These are phyloP conservation scores for Pelargonium australe DNA, from an alignment of 441 rosid genomes.

Conservation along the genomic window DNA sequence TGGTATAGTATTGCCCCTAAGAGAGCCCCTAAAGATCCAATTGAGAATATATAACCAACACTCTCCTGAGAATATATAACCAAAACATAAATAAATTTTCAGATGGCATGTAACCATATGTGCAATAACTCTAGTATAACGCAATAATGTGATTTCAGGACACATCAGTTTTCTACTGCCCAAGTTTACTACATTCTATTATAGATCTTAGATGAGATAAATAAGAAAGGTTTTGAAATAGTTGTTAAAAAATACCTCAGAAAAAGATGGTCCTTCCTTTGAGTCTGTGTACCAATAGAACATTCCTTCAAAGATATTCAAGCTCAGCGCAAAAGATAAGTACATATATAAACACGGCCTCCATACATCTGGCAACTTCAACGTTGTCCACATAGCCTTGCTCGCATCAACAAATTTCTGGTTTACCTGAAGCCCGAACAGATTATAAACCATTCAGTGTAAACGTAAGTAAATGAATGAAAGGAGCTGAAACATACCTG, in stretches of 20 bases:
- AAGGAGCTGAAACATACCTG: conserved; percentile 39
- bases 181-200: no score
- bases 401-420: conserved; percentile 63
- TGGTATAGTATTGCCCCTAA: conserved; percentile 75
- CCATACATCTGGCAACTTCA: conserved; percentile 78
- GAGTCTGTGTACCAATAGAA: conserved; percentile 92
- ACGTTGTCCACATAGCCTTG: conserved; percentile 78
- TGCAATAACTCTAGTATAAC: no score
- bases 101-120: no score
- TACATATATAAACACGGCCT: conserved; percentile 90
- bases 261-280: conserved; percentile 67
- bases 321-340: conserved; percentile 60
- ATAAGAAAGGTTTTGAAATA: no score
- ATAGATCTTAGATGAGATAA: no score
- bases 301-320: conserved; percentile 80
- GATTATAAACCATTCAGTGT: conserved; percentile 10
- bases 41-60: conserved; percentile 72
- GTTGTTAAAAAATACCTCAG: conserved; percentile 45
- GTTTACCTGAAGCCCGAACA: conserved; percentile 43
- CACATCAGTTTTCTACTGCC: no score
- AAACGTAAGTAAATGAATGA: conserved; percentile 16
- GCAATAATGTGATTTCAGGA: no score
- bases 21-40: conserved; percentile 78
- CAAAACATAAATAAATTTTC: not conserved
- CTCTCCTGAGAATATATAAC: conserved; percentile 36